A percentile compares a stretch with the other conserved stretches of the same genome.
phyloP scores from a whole-genome alignment of 202 grass and related monocot species.

The Zoysia matrella region DNA sequence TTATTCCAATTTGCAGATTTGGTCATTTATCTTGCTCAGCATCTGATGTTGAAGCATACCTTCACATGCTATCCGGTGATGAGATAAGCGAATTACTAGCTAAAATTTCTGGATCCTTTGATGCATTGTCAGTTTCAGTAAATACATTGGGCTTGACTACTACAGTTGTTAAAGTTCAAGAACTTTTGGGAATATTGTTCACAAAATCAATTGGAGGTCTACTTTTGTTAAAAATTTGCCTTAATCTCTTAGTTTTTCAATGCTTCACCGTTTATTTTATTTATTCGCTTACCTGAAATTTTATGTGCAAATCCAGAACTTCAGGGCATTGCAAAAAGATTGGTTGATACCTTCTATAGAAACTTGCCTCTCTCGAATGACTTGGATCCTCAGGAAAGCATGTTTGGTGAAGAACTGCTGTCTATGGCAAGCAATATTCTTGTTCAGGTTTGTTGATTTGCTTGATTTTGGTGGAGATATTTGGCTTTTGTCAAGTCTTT shows the following conservation, averaged over 20 bases:
- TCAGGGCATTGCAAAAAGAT: slow-evolving; percentile 60
- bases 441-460: slow-evolving; percentile 65
- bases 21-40: slow-evolving; percentile 80
- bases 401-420: slow-evolving; percentile 94
- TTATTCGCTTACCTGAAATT: slow-evolving; percentile 29
- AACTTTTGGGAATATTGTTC: slow-evolving; percentile 73
- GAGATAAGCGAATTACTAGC: slow-evolving; percentile 72
- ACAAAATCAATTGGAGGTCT: slow-evolving; percentile 69
- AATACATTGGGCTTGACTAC: slow-evolving; percentile 65
- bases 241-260: background rate
- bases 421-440: slow-evolving; percentile 85
- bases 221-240: slow-evolving; percentile 30
- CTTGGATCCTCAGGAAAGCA: slow-evolving; percentile 92
- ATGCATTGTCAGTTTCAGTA: slow-evolving; percentile 59
- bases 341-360: slow-evolving; percentile 76
- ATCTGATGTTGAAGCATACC: slow-evolving; percentile 86
- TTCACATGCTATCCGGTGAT: slow-evolving; percentile 65
- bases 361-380: slow-evolving; percentile 84
- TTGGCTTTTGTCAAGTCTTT: background rate
- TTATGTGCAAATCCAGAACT: slow-evolving; percentile 64
- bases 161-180: slow-evolving; percentile 79
- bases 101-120: slow-evolving; percentile 58
- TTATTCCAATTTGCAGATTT: slow-evolving; percentile 62
- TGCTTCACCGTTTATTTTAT: slow-evolving; percentile 20
- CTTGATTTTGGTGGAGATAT: background rate